These are phyloP conservation scores for Erythrophleum fordii DNA, from an alignment of 306 rosid genomes.

Conservation along the genomic window DNA sequence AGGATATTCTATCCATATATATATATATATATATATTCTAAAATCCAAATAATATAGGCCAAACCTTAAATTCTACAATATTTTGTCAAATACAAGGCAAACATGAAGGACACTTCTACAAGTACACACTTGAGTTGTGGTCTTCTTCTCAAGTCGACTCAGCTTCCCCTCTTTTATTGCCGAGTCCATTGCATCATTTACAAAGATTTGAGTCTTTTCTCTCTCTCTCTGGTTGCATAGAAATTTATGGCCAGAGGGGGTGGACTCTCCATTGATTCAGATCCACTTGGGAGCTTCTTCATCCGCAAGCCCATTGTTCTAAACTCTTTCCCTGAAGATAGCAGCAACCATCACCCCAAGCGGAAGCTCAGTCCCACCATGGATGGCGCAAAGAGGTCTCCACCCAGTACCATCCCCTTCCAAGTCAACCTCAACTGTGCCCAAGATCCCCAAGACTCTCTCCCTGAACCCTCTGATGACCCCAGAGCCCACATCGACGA, in stretches of 20 bases:
- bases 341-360: neutral
- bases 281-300: constrained; percentile 45
- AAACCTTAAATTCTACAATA: neutral
- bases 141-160: constrained; percentile 57
- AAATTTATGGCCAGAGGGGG: constrained; percentile 68
- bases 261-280: constrained; percentile 90
- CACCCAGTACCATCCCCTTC: constrained; percentile 47
- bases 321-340: constrained; percentile 63
- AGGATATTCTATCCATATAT: too few relatives aligned
- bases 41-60: neutral
- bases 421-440: constrained; percentile 62
- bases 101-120: constrained; percentile 8
- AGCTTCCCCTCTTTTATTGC: constrained; percentile 66
- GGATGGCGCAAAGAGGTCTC: constrained; percentile 43
- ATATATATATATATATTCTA: too few relatives aligned
- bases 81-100: neutral
- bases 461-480: constrained; percentile 40
- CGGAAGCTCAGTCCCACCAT: constrained; percentile 17
- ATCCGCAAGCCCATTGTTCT: constrained; percentile 58
- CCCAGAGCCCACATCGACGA: constrained; percentile 55
- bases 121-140: constrained; percentile 33
- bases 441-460: constrained; percentile 20
- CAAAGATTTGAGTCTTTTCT: constrained; percentile 45
- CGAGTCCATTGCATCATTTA: constrained; percentile 73
- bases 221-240: constrained; percentile 29